Evolutionary conservation across 1,284 basidiomycete species (phyloP).

Genomic region (Leccinum pseudoinsigne): DNA sequence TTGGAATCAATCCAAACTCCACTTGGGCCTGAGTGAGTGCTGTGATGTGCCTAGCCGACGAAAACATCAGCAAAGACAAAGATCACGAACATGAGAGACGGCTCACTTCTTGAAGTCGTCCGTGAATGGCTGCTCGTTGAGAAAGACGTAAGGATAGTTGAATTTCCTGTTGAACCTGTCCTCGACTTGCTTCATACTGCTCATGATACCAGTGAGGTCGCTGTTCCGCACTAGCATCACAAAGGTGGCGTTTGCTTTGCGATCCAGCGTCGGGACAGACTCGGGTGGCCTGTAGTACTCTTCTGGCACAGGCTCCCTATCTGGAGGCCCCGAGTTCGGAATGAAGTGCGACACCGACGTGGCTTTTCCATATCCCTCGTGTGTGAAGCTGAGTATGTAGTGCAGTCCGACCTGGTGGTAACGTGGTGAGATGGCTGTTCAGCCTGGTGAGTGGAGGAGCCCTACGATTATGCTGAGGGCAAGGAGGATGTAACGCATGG

Average conservation of each 20-base stretch:
- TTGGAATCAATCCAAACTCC: slow-evolving; percentile 82
- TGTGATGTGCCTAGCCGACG: slow-evolving; percentile 67
- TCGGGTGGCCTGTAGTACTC: slow-evolving; percentile 54
- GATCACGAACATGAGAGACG: background rate
- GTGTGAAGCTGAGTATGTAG: slow-evolving; percentile 70
- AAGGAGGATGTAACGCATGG: slow-evolving; percentile 71
- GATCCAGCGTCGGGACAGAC: slow-evolving; percentile 36
- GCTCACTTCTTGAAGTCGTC: slow-evolving; percentile 75
- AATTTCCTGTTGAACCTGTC: slow-evolving; percentile 86
- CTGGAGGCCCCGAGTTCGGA: slow-evolving; percentile 41
- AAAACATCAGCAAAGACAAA: slow-evolving; percentile 12
- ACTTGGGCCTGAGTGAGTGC: slow-evolving; percentile 67
- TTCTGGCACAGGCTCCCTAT: slow-evolving; percentile 53
- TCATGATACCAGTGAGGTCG: slow-evolving; percentile 73
- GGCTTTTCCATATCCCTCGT: slow-evolving; percentile 65
- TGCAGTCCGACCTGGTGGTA: slow-evolving; percentile 61
- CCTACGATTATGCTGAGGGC: slow-evolving; percentile 66
- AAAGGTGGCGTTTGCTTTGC: slow-evolving; percentile 83
- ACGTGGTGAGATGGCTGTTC: slow-evolving; percentile 9
- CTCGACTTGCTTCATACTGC: slow-evolving; percentile 77
- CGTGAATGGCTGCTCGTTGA: slow-evolving; percentile 81
- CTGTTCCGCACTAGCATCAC: slow-evolving; percentile 85
- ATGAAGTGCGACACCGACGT: slow-evolving; percentile 59
- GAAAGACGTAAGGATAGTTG: slow-evolving; percentile 83
- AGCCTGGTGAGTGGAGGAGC: slow-evolving; percentile 8